These are phyloP conservation scores for Agarophyton chilense DNA, from an alignment of 23 red algal genomes.

Conservation along the genomic window DNA sequence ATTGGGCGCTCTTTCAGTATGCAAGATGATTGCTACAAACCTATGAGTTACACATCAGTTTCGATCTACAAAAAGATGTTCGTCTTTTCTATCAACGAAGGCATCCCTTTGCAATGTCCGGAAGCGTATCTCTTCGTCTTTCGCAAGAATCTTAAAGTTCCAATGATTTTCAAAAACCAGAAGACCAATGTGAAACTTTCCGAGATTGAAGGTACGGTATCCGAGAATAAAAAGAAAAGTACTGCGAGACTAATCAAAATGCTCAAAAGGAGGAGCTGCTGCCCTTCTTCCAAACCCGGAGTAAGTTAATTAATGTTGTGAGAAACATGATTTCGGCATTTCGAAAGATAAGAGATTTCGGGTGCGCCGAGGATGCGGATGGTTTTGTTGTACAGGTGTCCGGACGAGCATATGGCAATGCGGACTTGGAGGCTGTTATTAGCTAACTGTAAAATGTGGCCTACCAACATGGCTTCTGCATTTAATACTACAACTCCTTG, in stretches of 20 bases:
- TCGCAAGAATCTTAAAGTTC: not conserved
- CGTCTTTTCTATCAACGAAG: not conserved
- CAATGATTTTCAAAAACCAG: not conserved
- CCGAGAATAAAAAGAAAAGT: not conserved
- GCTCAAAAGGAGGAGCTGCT: not conserved
- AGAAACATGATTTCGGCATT: not conserved
- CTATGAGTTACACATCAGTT: not conserved
- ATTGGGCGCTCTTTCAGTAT: not conserved
- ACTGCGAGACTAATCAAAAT: not conserved
- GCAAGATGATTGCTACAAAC: not conserved
- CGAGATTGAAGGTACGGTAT: not conserved
- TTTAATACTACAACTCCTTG: no score
- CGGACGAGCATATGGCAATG: conserved; percentile 1
- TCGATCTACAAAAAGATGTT: conserved; percentile 2
- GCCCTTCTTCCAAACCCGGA: not conserved
- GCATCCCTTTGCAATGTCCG: not conserved
- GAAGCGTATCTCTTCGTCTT: not conserved
- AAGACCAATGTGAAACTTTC: not conserved
- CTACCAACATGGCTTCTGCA: not conserved
- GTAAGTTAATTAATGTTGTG: not conserved
- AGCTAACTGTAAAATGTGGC: not conserved
- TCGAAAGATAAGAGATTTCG: not conserved
- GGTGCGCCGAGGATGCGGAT: not conserved
- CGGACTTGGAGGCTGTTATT: not conserved
- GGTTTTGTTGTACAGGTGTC: not conserved